Conservation (phyloP, 306 rosid genomes). For the Cyclanthera cordifolia region DNA sequence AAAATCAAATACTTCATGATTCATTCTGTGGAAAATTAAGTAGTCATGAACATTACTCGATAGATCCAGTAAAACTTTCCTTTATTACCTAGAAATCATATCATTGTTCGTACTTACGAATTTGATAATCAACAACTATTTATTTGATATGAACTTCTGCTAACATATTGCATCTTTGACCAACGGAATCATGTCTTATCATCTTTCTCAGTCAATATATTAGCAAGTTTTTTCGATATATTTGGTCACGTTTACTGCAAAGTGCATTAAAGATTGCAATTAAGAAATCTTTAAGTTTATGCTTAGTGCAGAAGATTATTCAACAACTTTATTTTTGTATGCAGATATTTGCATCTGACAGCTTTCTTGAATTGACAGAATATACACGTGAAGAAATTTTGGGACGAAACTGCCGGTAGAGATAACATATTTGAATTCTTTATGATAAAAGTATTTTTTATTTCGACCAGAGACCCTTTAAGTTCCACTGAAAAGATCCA, state of each 20-base stretch:
- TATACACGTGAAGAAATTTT: slow-evolving; percentile 89
- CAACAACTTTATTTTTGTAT: neutral
- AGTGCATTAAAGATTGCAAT: neutral
- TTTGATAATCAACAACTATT: neutral
- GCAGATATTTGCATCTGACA: slow-evolving; percentile 98
- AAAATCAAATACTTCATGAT: neutral
- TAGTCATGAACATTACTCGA: neutral
- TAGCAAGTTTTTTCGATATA: neutral
- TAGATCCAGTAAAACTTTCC: neutral
- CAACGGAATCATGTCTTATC: neutral
- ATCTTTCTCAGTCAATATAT: neutral
- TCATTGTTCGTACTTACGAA: neutral
- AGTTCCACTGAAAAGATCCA: too few species aligned
- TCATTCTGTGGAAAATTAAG: neutral
- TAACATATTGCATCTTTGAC: neutral
- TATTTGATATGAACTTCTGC: neutral
- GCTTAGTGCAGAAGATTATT: neutral
- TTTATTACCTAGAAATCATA: neutral
- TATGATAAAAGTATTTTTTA: neutral
- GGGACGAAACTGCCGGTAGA: slow-evolving; percentile 89
- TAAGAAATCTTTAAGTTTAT: neutral
- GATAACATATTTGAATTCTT: neutral
- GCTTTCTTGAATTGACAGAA: slow-evolving; percentile 93
- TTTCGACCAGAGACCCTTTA: too few species aligned
- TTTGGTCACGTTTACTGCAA: neutral